Evolutionary conservation across 1,284 basidiomycete species (phyloP).

Genomic region (Gymnopus androsaceus): DNA sequence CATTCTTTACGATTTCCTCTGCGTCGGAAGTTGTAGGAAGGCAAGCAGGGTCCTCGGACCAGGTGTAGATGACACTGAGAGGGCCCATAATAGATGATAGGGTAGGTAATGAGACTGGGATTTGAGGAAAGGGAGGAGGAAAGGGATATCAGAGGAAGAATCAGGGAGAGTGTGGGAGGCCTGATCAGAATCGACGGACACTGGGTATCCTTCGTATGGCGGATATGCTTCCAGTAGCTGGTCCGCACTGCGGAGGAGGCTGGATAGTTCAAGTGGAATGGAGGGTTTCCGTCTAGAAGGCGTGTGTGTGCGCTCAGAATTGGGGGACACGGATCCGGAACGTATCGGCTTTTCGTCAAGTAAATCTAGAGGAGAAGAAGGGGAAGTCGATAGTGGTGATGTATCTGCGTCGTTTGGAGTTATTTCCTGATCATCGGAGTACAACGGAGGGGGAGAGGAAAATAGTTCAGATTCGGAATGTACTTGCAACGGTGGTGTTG

Average conservation of each 20-base stretch:
- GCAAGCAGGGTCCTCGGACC: slow-evolving; percentile 45
- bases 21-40: slow-evolving; percentile 57
- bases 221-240: slow-evolving; percentile 45
- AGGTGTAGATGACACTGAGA: slow-evolving; percentile 60
- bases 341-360: slow-evolving; percentile 38
- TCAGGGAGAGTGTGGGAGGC: not conserved
- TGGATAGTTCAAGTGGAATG: not conserved
- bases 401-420: slow-evolving; percentile 17
- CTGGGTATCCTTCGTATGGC: slow-evolving; percentile 33
- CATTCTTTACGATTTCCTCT: slow-evolving; percentile 59
- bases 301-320: slow-evolving; percentile 22
- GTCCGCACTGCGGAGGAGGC: slow-evolving; percentile 47
- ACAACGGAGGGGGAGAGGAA: too few species aligned
- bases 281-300: not conserved
- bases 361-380: slow-evolving; percentile 37
- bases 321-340: slow-evolving; percentile 37
- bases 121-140: slow-evolving; percentile 24
- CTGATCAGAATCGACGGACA: not conserved
- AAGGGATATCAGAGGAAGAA: not conserved
- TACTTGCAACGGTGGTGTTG: slow-evolving; percentile 11
- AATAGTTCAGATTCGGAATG: too few species aligned
- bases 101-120: slow-evolving; percentile 6
- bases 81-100: slow-evolving; percentile 72
- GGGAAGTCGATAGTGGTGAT: slow-evolving; percentile 15
- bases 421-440: too few species aligned